These are phyloP conservation scores for Exophiala oligosperma DNA, from an alignment of 2,329 filamentous ascomycete genomes.

Conservation along the genomic window DNA sequence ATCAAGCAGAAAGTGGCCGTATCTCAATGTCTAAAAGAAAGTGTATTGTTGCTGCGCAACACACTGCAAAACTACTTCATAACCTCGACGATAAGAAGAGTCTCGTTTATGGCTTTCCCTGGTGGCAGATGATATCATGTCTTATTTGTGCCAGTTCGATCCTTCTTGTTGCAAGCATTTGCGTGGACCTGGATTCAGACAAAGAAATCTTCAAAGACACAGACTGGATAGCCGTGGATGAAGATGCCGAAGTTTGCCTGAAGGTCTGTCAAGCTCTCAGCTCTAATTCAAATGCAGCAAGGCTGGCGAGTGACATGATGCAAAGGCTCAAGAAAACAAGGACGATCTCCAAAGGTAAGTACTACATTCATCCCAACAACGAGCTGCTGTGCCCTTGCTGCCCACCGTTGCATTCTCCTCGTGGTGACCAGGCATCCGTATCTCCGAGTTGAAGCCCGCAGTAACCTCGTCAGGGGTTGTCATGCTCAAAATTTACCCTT, in stretches of 20 bases:
- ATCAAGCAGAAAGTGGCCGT: slow-evolving; percentile 3
- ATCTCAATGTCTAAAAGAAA: slow-evolving; percentile 30
- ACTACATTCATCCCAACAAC: too few relatives aligned
- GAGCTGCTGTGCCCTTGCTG: too few relatives aligned
- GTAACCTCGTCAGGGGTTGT: too few relatives aligned
- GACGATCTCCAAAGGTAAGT: slow-evolving; percentile 4
- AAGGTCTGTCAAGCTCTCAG: slow-evolving; percentile 40
- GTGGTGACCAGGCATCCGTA: too few relatives aligned
- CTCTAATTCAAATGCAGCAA: slow-evolving; percentile 38
- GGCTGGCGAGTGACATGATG: slow-evolving; percentile 53
- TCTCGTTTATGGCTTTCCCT: slow-evolving; percentile 43
- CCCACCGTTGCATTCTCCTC: too few relatives aligned
- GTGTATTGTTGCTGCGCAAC: slow-evolving; percentile 38
- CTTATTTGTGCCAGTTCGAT: slow-evolving; percentile 44
- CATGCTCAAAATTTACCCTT: too few relatives aligned
- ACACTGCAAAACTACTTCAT: slow-evolving; percentile 41
- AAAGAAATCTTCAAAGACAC: slow-evolving; percentile 16
- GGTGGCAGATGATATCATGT: slow-evolving; percentile 49
- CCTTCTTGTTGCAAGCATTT: slow-evolving; percentile 35
- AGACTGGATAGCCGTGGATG: slow-evolving; percentile 29
- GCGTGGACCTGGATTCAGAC: slow-evolving; percentile 6
- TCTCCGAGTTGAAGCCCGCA: too few relatives aligned
- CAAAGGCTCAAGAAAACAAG: slow-evolving; percentile 40
- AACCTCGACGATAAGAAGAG: slow-evolving; percentile 37
- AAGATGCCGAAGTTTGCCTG: slow-evolving; percentile 42